Base-by-base conservation (phyloP, 345 rosid genomes). In the Luvunga scandens region DNA sequence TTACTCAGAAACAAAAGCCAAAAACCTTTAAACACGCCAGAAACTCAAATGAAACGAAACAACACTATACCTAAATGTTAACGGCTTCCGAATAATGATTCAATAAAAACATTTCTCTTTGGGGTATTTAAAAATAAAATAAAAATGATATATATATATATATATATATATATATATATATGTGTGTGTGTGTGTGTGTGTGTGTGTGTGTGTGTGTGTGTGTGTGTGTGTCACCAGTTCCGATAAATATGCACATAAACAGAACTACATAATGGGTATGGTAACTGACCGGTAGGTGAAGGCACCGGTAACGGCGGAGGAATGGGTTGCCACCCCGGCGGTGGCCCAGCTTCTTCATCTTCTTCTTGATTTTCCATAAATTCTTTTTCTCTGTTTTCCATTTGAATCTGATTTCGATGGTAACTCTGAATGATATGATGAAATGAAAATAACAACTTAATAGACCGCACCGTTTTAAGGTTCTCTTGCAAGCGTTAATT, bases 301-400 rank as follows among this genome's bases (percentile, higher is more conserved):
- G 77, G 36, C 9, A n/a, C 68, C 31, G 57, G 59, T 10, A 7
- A 30, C 5, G 68, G 77, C 19, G 53, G 67, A 9, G 60, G 69
- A 74, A 74, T 62, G 77, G 59, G 38, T 27, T 62, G 38, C 77
- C 77, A 74, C 19, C 83, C 72, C 28, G 72, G 69, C 61, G 68
- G 68, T 4, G 66, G 75, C 21, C 74, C 69, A 50, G 60, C 75
- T n/a, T 78, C 83, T 5, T 75, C 75, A 6, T 45, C 72, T 33
- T 56, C 78, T 42, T 0, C 6, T 24, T 24, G 60, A 24, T 28
- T 71, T 6, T 34, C 55, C 59, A 10, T 38, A 14, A 7, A 45
- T 27, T 25, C 69, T 38, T 66, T 65, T 34, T 25, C 78, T 33
- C 27, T 34, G 69, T 76, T 79, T 64, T 66, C 77, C 12, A 72